phyloP scores from a whole-genome alignment of 768 basidiomycete species.

The Mycena maculata region DNA sequence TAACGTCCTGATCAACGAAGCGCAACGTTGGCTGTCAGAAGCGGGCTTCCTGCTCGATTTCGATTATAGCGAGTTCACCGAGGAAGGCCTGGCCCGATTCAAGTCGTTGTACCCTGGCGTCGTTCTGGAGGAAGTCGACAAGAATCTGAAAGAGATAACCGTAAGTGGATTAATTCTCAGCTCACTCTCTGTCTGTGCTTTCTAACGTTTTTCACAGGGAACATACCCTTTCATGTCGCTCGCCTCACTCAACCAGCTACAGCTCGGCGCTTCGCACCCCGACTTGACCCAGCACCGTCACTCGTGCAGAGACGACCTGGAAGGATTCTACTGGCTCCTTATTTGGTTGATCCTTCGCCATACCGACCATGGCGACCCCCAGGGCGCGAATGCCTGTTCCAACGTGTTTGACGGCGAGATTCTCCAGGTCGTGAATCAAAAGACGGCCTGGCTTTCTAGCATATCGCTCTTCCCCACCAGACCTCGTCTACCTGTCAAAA shows the following conservation, averaged over 20 bases:
- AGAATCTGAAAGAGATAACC: constrained; percentile 12
- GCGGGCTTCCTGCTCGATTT: constrained; percentile 20
- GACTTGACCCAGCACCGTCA: background rate
- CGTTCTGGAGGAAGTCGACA: background rate
- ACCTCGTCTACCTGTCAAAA: background rate
- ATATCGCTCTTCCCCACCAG: background rate
- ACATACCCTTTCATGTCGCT: constrained; percentile 17
- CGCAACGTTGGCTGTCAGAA: no score
- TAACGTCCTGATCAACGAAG: constrained; percentile 7
- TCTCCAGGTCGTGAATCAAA: background rate
- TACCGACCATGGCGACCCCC: background rate
- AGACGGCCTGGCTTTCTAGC: background rate
- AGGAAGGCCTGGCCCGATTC: background rate
- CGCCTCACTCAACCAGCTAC: background rate
- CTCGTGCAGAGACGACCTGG: constrained; percentile 16
- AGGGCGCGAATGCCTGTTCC: background rate
- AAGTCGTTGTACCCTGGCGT: background rate
- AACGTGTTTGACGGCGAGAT: background rate
- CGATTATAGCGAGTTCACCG: constrained; percentile 13
- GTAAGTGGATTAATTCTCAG: background rate
- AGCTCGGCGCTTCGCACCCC: background rate
- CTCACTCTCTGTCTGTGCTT: background rate
- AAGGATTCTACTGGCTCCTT: constrained; percentile 24
- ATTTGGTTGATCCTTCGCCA: constrained; percentile 25
- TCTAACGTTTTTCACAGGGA: constrained; percentile 7